Evolutionary conservation across 371 early-diverging fungal species (phyloP).

Genomic region (Fennellomyces sp.): DNA sequence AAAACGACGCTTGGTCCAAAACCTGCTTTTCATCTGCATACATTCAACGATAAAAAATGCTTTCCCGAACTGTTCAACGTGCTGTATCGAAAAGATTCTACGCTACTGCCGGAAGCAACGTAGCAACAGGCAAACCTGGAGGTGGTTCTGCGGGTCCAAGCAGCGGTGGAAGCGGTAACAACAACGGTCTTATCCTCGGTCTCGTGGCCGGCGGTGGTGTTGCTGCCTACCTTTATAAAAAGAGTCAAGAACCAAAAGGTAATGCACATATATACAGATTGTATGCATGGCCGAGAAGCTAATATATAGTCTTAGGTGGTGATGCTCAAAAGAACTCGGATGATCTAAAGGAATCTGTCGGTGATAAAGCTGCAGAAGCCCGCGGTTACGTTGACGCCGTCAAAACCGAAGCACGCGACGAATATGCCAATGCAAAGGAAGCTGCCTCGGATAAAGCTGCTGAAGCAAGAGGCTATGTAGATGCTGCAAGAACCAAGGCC

Average conservation of each 20-base stretch:
- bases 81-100: not conserved
- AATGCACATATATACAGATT: no score
- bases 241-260: not conserved
- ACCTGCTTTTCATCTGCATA: not conserved
- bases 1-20: not conserved
- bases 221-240: conserved; percentile 10
- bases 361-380: conserved; percentile 1
- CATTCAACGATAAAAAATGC: not conserved
- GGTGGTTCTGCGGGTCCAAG: not conserved
- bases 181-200: not conserved
- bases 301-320: no score
- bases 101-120: not conserved
- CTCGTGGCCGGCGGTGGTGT: conserved; percentile 4
- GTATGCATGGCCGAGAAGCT: no score
- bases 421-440: conserved; percentile 10
- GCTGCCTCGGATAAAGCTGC: not conserved
- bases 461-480: not conserved
- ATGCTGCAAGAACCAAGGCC: not conserved
- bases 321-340: not conserved
- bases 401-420: conserved; percentile 7
- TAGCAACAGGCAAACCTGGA: not conserved
- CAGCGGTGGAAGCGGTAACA: not conserved
- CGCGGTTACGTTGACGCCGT: conserved; percentile 8
- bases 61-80: not conserved
- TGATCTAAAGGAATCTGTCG: not conserved